Conservation (phyloP, 805 yeast species). For the Saccharomyces jurei region DNA sequence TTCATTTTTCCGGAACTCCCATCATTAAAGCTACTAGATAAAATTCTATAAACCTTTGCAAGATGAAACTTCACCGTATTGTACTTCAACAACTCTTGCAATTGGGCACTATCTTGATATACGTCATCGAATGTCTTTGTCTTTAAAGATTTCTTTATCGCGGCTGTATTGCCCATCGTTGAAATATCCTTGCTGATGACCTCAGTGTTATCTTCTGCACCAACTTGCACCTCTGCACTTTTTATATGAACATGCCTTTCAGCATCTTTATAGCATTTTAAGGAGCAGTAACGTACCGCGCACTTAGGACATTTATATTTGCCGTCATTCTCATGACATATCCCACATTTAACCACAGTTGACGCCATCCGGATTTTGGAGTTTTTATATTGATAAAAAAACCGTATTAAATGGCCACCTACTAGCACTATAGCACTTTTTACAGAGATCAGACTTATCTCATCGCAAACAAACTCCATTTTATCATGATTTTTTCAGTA, state of each 20-base stretch:
- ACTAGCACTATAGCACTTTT: not conserved
- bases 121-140: conserved; percentile 26
- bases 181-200: not conserved
- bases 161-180: not conserved
- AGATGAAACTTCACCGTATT: conserved; percentile 48
- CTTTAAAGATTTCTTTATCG: not conserved
- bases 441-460: not conserved
- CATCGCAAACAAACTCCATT: conserved; percentile 4
- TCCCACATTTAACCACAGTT: conserved; percentile 21
- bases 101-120: conserved; percentile 32
- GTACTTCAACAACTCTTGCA: conserved; percentile 40
- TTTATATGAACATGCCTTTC: conserved; percentile 29
- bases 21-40: conserved; percentile 24
- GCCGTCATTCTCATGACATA: conserved; percentile 28
- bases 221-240: conserved; percentile 21
- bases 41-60: conserved; percentile 39
- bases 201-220: not conserved
- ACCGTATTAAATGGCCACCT: not conserved
- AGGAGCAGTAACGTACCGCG: conserved; percentile 43
- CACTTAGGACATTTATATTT: conserved; percentile 46
- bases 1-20: conserved; percentile 17
- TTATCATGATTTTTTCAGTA: not conserved
- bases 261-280: conserved; percentile 43
- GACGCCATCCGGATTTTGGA: not conserved
- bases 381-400: not conserved